These are phyloP conservation scores for Trichoderma polysporum DNA, from an alignment of 2,329 filamentous ascomycete genomes.

Conservation along the genomic window DNA sequence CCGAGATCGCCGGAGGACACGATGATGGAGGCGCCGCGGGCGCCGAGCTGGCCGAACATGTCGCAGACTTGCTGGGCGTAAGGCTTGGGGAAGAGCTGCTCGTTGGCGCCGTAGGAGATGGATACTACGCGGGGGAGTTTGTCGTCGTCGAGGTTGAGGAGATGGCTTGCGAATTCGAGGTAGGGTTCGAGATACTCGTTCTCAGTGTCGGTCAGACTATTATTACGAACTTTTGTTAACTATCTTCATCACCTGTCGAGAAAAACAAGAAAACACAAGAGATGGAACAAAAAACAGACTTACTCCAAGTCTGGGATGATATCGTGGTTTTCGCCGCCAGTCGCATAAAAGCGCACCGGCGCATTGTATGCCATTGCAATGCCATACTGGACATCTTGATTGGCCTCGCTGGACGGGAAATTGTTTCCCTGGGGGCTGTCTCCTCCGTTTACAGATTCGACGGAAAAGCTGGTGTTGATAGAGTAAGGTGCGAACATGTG, in stretches of 20 bases:
- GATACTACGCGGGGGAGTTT: slow-evolving; percentile 62
- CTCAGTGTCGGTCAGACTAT: background rate
- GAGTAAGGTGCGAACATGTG: slow-evolving; percentile 51
- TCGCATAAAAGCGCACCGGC: slow-evolving; percentile 36
- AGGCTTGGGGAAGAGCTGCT: slow-evolving; percentile 59
- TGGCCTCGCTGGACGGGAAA: slow-evolving; percentile 35
- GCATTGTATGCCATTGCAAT: slow-evolving; percentile 36
- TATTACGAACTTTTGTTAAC: background rate
- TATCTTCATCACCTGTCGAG: background rate
- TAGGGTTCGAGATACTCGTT: slow-evolving; percentile 60
- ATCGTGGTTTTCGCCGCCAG: slow-evolving; percentile 34
- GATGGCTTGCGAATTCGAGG: slow-evolving; percentile 60
- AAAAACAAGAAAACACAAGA: background rate
- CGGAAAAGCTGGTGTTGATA: slow-evolving; percentile 55
- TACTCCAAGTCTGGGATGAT: slow-evolving; percentile 38
- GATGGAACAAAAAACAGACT: slow-evolving; percentile 20
- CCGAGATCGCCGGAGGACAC: slow-evolving; percentile 60
- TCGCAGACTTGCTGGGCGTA: slow-evolving; percentile 55
- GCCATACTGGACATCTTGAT: slow-evolving; percentile 41
- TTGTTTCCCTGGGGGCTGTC: slow-evolving; percentile 45
- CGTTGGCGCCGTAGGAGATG: slow-evolving; percentile 70
- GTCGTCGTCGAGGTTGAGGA: slow-evolving; percentile 53
- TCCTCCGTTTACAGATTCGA: slow-evolving; percentile 58
- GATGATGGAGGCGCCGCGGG: slow-evolving; percentile 66
- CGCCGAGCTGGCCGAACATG: slow-evolving; percentile 63